Base-by-base conservation (phyloP, 495 filamentous ascomycete genomes). In the Penicillium nucicola region DNA sequence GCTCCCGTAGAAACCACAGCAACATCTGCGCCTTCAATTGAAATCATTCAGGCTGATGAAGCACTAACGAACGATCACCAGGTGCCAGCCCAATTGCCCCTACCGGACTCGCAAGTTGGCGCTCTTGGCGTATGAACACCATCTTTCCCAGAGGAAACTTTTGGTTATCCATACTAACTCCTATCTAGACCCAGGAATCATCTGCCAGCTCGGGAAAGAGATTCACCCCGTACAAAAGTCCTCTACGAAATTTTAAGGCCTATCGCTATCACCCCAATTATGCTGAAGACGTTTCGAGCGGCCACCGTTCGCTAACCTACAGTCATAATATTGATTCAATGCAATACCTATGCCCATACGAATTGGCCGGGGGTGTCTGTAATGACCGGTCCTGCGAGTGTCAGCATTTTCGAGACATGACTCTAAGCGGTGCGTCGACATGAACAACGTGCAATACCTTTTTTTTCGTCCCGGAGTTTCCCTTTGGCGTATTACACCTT, bases 291-390 rank as follows among this genome's bases (percentile, higher is more conserved):
- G 84, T 93, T 52, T 62, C 84, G 45, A 84, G 82, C 58, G 92
- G 91, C 43, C 84, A 89, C 64, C 85, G 84, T 67, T 97, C 95
- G 54, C 74, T 95, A 78, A 97, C 89, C 37, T 97, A 92, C 74
- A 97, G 89, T 66, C 84, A 92, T 68, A 82, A 81, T 47, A 92
- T 97, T 65, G 80, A 97, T 61, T 71, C 86, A 6, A 76, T 80
- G 55, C 84, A 77, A 52, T 79, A 77, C 41, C 48, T 97, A 15
- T 97, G 93, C 66, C 83, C 76, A 2, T 85, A 77, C 58, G 90
- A 95, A 61, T 65, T 87, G 53, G 72, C 76, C 30, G 87, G 85
- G 28, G 86, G 89, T 42, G 75, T 80, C 45, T 98, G 93, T 69
- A 89, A 92, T 52, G 83, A 90, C 58, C 67, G 69, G 14, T 76